Base-by-base conservation (phyloP, 2,329 filamentous ascomycete genomes). In the Geosmithia putterillii region DNA sequence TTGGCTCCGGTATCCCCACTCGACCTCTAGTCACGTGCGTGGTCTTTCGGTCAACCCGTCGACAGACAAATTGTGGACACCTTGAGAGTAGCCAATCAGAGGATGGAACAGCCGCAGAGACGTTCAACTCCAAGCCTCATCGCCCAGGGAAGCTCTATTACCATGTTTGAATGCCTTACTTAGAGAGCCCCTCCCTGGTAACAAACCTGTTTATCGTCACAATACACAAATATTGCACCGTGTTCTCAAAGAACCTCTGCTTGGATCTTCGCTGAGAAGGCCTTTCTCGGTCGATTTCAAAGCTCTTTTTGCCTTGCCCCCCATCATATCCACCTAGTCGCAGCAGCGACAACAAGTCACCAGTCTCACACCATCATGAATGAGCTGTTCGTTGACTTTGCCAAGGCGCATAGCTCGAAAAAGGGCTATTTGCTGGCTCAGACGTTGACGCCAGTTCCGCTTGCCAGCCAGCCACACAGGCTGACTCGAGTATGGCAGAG, bases 351-450 rank as follows among this genome's bases (percentile, higher is more conserved):
- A 25, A 25, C 23, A 25, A 25, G 4, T n/a, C 20, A 41, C 15
- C 20, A 17, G 39, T 17, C 39, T 41, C 20, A 22, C 20, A 21
- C 7, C 17, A 61, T 50, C 44, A 89, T 94, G 87, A 79, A 89
- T 56, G 65, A 71, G 42, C 66, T 92, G 42, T 83, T 94, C 54
- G 66, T 70, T 37, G 78, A 85, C 46, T 94, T 95, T 59, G 77
- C 75, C 44, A 65, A 74, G 45, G 86, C 86, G 35, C 74, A 88
- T 54, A 61, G 67, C 40, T 61, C 66, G 23, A 70, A 73, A 45
- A 77, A 85, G 57, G 88, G 88, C 47, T 82, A 83, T 53, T 70
- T 71, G 41, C 74, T 96, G 34, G 83, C 88, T 18, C 73, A 76
- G 46, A 84, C 84, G 9, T 67, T 96, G 46, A 82, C 76, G 14